Evolutionary conservation across 345 rosid genomes (phyloP).

Genomic region (Litchi chinensis): DNA sequence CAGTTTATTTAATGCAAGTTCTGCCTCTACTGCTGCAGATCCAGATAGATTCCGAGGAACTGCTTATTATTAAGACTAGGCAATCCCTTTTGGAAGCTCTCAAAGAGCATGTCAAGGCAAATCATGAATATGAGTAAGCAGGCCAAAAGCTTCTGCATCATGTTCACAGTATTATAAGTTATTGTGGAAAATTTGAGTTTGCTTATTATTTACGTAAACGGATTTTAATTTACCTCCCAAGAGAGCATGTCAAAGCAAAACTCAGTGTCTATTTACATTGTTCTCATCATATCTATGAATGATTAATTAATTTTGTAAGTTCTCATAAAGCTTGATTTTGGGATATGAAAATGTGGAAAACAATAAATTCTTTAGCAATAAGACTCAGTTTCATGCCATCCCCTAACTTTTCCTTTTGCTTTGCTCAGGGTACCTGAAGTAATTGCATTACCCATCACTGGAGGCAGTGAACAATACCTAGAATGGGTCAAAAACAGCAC

Average conservation of each 20-base stretch:
- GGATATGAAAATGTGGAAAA: not conserved
- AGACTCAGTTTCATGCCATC: not conserved
- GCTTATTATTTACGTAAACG: not conserved
- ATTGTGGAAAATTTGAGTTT: not conserved
- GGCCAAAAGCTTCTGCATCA: slow-evolving; percentile 28
- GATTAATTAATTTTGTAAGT: not conserved
- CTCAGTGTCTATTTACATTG: not conserved
- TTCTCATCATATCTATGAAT: not conserved
- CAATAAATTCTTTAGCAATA: not conserved
- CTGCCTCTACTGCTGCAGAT: slow-evolving; percentile 47
- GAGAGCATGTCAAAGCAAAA: not conserved
- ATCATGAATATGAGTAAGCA: slow-evolving; percentile 95
- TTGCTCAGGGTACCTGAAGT: slow-evolving; percentile 82
- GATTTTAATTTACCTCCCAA: not conserved
- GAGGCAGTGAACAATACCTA: slow-evolving; percentile 73
- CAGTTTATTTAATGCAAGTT: slow-evolving; percentile 3
- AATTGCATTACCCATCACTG: slow-evolving; percentile 78
- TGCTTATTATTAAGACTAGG: slow-evolving; percentile 89
- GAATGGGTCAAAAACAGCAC: slow-evolving; percentile 89
- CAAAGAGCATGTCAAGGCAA: slow-evolving; percentile 86
- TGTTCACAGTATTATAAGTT: not conserved
- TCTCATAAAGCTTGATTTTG: not conserved
- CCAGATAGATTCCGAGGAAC: slow-evolving; percentile 81
- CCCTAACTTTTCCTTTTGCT: not conserved
- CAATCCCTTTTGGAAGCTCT: slow-evolving; percentile 76